A percentile compares a stretch with the other conserved stretches of the same genome.
Conservation (phyloP, 2,329 filamentous ascomycete species). For the Fusarium papillatum region DNA sequence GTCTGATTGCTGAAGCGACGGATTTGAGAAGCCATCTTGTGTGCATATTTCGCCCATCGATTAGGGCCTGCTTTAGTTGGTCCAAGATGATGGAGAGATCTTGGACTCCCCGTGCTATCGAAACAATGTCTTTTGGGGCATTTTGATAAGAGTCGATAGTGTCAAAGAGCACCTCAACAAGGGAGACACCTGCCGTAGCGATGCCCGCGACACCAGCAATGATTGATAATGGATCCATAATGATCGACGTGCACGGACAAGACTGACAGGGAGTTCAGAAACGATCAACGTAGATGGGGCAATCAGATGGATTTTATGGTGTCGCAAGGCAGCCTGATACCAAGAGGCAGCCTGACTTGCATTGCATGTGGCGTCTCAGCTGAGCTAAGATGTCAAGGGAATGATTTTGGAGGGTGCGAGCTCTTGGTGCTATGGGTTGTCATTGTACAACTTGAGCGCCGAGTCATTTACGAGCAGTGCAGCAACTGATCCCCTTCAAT, state of each 20-base stretch:
- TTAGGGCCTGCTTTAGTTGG: not conserved
- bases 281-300: not conserved
- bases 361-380: constrained; percentile 1
- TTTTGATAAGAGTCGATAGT: not conserved
- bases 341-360: not conserved
- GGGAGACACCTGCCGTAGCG: not conserved
- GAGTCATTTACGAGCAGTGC: not conserved
- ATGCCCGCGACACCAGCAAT: not conserved
- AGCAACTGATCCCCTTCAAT: not conserved
- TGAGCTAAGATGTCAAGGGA: not conserved
- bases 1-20: not conserved
- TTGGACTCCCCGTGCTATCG: not conserved
- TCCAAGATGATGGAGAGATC: not conserved
- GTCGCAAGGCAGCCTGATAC: not conserved
- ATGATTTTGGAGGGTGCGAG: not conserved
- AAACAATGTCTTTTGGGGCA: not conserved
- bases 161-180: not conserved
- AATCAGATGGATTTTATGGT: not conserved
- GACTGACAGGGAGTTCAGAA: not conserved
- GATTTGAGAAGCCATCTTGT: not conserved
- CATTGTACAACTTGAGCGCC: not conserved
- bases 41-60: not conserved
- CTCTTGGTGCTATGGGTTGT: not conserved
- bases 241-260: not conserved
- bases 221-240: constrained; percentile 3